Evolutionary conservation across 208 protist genomes (phyloP), one percentile per base, ranked within the genome.

Genomic region (Leptomonas seymouri): DNA sequence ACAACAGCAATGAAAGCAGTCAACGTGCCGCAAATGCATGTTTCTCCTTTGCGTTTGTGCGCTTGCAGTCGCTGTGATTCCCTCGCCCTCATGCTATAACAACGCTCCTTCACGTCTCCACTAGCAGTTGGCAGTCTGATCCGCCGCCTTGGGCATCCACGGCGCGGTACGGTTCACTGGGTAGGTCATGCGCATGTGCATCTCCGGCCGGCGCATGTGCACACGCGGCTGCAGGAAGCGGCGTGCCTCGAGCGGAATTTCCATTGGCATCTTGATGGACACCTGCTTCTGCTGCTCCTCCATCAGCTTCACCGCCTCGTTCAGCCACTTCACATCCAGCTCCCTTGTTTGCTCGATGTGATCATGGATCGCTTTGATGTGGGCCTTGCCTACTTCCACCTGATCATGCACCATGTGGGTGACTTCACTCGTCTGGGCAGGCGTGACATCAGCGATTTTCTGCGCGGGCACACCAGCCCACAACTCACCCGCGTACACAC

Each of bases 391-490:
- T 14, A 66, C 69, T 7, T 34, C 36, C 12, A 92, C 72, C 42
- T 90, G 81, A 18, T 90, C 76, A 45, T 93, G 89, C n/a, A 94
- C 65, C 31, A 93, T 76, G 75, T 91, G 78, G 39, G 82, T 53
- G 39, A 94, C 68, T 65, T 94, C 87, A 12, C 48, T 64, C 23
- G 64, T 70, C 84, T 97, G 87, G 55, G 85, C 88, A 2, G 80
- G 41, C 54, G 72, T 89, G 21, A 98, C 88, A 30, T 98, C 91
- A 16, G 63, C 83, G 16, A 97, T 75, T 76, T 97, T 95, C 68
- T 90, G 81, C 23, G 91, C 91, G 12, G 94, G 93, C 53, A 90
- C 87, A 28, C 94, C 94, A 2, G 90, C 92, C 94, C 94, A 98
- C 21, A 98, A 69, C 81, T 98, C 93, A 0, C 91, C 91, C 8